Base-by-base conservation (phyloP, 768 basidiomycete species). In the Pleurotus tuber-regium region DNA sequence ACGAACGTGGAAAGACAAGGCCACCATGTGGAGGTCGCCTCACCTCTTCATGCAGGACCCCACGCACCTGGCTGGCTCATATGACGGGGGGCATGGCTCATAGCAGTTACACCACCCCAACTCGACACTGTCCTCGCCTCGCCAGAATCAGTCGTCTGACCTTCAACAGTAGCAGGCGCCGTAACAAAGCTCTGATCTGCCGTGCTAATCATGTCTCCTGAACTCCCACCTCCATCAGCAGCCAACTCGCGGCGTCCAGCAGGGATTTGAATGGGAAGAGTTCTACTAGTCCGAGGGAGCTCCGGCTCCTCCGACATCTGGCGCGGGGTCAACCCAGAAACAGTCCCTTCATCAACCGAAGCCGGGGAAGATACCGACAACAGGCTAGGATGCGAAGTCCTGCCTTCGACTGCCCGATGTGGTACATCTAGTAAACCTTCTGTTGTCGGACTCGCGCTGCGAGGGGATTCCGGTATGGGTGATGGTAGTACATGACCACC, bases 101-200 rank as follows among this genome's bases (percentile, higher is more conserved):
- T 9, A 29, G 31, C 23, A 21, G n/a, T 31, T 48, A 29, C 46
- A 21, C 69, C 73, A 24, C 71, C 73, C 80, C 77, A 80, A 60
- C 77, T 82, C 41, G 72, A 65, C 14, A 74, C 69, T 30, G 73
- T 76, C 19, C 66, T 48, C 31, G 46, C 66, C 28, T 70, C 75
- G 48, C 77, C 75, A 49, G 76, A 73, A 38, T 79, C 83, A 14
- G 83, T 83, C 60, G 77, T 74, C 19, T 44, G 43, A 10, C 80
- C 78, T 12, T 75, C 74, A 9, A 84, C 63, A 5, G 84, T 86
- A 41, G 78, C 75, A 35, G 87, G 75, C 14, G 79, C 78, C 4
- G 87, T 87, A 18, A 88, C 75, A 57, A 87, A 86, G 51, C 86
- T 88, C 53, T 75, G 75, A 2, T 80, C 75, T 10, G 87, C 86